A percentile compares a stretch with the other conserved stretches of the same genome.
These are phyloP conservation scores for Lachnellula occidentalis DNA, from an alignment of 2,329 filamentous ascomycete species.

Conservation along the genomic window DNA sequence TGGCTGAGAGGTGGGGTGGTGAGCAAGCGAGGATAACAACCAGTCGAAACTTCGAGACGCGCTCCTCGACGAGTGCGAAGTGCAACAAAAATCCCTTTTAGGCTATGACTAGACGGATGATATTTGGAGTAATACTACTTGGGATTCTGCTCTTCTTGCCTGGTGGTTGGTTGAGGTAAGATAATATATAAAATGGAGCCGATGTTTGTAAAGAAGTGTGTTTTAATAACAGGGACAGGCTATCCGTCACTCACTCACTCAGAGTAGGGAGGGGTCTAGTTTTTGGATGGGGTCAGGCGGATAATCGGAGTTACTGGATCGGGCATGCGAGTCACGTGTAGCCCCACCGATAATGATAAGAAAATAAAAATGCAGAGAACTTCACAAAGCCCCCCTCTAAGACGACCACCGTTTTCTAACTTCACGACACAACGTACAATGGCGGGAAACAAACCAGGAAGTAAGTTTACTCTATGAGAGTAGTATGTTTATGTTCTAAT, in stretches of 20 bases:
- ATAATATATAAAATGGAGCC: too few species aligned
- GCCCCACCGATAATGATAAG: neutral
- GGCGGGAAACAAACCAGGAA: conserved; percentile 32
- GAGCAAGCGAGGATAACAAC: neutral
- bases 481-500: conserved; percentile 8
- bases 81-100: conserved; percentile 13
- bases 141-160: neutral
- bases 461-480: conserved; percentile 18
- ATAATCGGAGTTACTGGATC: too few species aligned
- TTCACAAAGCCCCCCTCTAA: neutral
- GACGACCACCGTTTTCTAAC: neutral
- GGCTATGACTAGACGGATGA: neutral
- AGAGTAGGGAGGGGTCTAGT: too few species aligned
- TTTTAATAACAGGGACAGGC: neutral
- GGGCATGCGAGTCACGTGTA: neutral
- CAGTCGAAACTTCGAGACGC: conserved; percentile 1
- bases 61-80: conserved; percentile 6
- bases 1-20: conserved; percentile 20
- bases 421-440: conserved; percentile 19
- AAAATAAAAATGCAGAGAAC: too few species aligned
- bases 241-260: too few species aligned
- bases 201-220: neutral
- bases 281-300: too few species aligned
- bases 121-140: neutral
- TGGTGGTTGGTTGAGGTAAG: neutral